Evolutionary conservation across 352 stramenopile genomes (phyloP), one percentile per base, ranked within the genome.

Genomic region (Halophytophthora polymorphica): DNA sequence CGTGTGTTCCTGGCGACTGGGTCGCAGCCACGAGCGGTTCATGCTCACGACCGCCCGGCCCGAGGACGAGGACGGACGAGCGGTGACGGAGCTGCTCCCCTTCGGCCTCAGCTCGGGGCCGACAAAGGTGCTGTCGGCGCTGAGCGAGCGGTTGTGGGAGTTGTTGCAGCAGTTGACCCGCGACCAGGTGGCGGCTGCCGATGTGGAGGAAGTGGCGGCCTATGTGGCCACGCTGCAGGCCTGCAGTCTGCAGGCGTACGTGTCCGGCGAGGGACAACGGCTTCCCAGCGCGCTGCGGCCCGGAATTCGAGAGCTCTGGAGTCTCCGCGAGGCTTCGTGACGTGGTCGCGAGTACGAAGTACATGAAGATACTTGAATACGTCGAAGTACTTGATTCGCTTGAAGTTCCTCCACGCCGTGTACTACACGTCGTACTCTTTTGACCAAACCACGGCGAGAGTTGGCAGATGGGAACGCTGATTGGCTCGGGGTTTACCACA

Each of bases 271-370:
- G 39, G 44, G 18, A 11, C 64, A 49, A 53, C 44, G 45, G 19
- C 52, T 64, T 6, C n/a, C 53, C 4, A 58, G 31, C 28, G 28
- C 47, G 34, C 60, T 58, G 45, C 2, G 35, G 14, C 38, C 25
- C 10, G 31, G 58, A 33, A 51, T 71, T 25, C 29, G 58, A 64
- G 45, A 67, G 14, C 53, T 56, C 42, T 71, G 62, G 62, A 71
- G 58, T 54, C 23, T 66, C 14, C 37, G n/a, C 6, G 23, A 54
- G n/a, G n/a, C n/a, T n/a, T n/a, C n/a, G n/a, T n/a, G n/a, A n/a
- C n/a, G n/a, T n/a, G n/a, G n/a, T n/a, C n/a, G n/a, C n/a, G n/a
- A n/a, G n/a, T 15, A 46, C 34, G 3, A 45, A 46, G 23, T 59
- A 18, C 59, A 50, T 43, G 13, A 43, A 18, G 15, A 43, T 21